Evolutionary conservation across 192 early-diverging fungal genomes (phyloP).

Genomic region (Linnemannia zychae): DNA sequence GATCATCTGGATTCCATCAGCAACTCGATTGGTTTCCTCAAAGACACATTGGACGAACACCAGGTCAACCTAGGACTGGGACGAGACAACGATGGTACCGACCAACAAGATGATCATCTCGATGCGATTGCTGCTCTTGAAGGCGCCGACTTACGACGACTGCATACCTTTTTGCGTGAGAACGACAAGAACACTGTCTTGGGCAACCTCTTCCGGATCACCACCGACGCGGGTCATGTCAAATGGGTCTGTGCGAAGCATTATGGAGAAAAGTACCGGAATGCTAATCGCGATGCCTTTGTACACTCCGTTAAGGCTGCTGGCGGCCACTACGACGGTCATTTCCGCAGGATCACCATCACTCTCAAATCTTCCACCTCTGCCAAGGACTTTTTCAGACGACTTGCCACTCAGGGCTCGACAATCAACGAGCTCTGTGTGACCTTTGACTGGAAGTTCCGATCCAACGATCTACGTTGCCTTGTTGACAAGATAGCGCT

Average conservation of each 20-base stretch:
- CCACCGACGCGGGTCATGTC: constrained; percentile 30
- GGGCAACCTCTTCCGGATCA: constrained; percentile 33
- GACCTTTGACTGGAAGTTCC: constrained; percentile 2
- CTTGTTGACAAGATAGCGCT: neutral
- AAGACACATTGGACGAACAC: neutral
- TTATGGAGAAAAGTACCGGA: neutral
- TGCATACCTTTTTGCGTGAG: constrained; percentile 17
- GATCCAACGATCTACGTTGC: neutral
- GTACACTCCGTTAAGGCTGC: constrained; percentile 6
- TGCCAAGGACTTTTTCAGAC: constrained; percentile 20
- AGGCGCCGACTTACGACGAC: constrained; percentile 27
- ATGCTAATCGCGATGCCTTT: constrained; percentile 6
- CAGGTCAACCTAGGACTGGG: neutral
- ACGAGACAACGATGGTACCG: neutral
- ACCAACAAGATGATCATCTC: neutral
- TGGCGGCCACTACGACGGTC: neutral
- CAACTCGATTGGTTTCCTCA: constrained; percentile 9
- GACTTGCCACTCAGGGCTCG: neutral
- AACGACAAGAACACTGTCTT: constrained; percentile 29
- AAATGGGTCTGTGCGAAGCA: constrained; percentile 49
- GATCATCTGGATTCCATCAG: neutral
- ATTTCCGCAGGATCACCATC: constrained; percentile 17
- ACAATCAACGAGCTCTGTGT: constrained; percentile 19
- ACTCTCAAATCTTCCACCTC: neutral
- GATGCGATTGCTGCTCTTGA: constrained; percentile 26